Evolutionary conservation across 73 alveolate species (phyloP).

Genomic region (Paramecium biaurelia): DNA sequence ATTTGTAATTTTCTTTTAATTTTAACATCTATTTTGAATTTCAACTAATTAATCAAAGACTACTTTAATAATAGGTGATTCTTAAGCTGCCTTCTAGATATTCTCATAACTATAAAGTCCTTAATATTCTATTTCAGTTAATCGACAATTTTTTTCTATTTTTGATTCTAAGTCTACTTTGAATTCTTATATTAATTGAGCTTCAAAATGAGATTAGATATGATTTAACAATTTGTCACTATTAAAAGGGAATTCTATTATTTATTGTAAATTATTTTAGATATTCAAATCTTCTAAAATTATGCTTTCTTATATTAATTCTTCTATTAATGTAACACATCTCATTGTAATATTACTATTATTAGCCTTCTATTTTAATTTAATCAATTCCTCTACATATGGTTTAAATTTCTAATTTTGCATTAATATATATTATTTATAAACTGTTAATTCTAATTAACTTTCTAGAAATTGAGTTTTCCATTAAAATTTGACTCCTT

Average conservation of each 20-base stretch:
- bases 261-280: not conserved
- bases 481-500: not conserved
- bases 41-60: not conserved
- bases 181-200: not conserved
- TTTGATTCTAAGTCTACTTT: not conserved
- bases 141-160: not conserved
- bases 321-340: not conserved
- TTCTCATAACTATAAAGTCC: not conserved
- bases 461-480: not conserved
- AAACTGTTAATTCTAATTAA: not conserved
- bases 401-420: not conserved
- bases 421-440: not conserved
- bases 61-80: not conserved
- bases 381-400: not conserved
- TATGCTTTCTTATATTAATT: not conserved
- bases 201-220: not conserved
- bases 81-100: not conserved
- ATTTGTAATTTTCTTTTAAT: not conserved
- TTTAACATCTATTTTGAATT: not conserved
- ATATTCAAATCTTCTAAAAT: not conserved
- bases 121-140: not conserved
- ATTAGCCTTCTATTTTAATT: not conserved
- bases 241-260: slow-evolving; percentile 5
- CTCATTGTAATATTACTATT: not conserved
- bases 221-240: not conserved